Evolutionary conservation across 371 early-diverging fungal species (phyloP).

Genomic region (Actinomortierella wolfii): DNA sequence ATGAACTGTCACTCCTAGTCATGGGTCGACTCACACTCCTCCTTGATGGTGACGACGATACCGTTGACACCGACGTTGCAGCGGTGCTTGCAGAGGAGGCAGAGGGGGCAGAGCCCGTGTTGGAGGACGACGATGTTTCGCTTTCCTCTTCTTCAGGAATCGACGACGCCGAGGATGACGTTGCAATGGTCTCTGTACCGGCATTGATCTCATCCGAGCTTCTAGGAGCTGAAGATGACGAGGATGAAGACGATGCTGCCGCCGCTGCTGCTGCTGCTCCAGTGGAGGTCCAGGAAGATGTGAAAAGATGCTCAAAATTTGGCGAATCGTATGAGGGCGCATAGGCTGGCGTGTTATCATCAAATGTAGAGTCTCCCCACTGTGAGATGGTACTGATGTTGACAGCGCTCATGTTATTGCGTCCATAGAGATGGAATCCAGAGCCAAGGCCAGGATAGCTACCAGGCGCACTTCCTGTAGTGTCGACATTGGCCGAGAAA

Average conservation of each 20-base stretch:
- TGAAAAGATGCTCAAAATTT: constrained; percentile 23
- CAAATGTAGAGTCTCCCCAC: constrained; percentile 7
- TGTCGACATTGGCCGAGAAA: constrained; percentile 43
- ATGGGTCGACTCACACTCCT: too few species aligned
- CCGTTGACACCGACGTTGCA: too few species aligned
- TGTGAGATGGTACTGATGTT: constrained; percentile 31
- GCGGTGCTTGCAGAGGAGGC: too few species aligned
- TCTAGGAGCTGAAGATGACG: not conserved
- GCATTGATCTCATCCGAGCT: too few species aligned
- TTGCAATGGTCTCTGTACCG: too few species aligned
- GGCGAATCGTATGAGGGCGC: constrained; percentile 45
- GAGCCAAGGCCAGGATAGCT: constrained; percentile 9
- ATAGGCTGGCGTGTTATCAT: constrained; percentile 20
- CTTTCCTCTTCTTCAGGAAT: too few species aligned
- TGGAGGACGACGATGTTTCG: too few species aligned
- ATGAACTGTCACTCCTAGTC: too few species aligned
- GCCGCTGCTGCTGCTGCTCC: constrained; percentile 5
- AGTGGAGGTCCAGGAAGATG: not conserved
- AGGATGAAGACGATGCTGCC: constrained; percentile 10
- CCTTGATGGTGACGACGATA: too few species aligned
- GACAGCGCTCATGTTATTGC: constrained; percentile 34
- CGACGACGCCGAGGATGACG: too few species aligned
- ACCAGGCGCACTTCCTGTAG: constrained; percentile 14
- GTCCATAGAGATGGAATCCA: not conserved
- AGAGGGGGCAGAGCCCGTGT: too few species aligned